A percentile compares a stretch with the other conserved stretches of the same genome.
phyloP scores from a whole-genome alignment of 257 asterid genomes.

The Handroanthus guayacan region DNA sequence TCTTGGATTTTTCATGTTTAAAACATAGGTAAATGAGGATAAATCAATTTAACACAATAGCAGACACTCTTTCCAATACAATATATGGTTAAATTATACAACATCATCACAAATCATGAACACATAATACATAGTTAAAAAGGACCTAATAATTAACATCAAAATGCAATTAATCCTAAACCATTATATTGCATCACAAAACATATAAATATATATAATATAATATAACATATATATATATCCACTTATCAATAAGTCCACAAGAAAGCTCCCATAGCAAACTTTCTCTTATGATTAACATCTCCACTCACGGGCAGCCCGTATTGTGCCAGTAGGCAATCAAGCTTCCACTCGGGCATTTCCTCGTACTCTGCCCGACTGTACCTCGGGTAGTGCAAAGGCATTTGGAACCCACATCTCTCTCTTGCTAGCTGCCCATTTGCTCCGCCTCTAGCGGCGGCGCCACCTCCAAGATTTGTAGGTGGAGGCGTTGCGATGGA shows the following conservation, averaged over 20 bases:
- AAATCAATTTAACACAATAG: too few relatives aligned
- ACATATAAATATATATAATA: background rate
- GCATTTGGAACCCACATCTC: slow-evolving; percentile 66
- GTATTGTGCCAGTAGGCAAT: slow-evolving; percentile 54
- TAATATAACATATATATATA: too few relatives aligned
- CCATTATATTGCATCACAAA: background rate
- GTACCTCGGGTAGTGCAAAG: slow-evolving; percentile 76
- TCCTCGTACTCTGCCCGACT: slow-evolving; percentile 56
- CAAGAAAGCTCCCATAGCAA: slow-evolving; percentile 79
- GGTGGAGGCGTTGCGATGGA: slow-evolving; percentile 48
- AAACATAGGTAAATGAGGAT: too few relatives aligned
- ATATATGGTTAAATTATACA: background rate
- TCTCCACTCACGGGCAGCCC: slow-evolving; percentile 61
- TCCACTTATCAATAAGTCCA: slow-evolving; percentile 44
- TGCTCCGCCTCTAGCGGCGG: background rate
- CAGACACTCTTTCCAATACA: background rate
- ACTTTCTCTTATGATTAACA: slow-evolving; percentile 60
- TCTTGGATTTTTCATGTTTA: too few relatives aligned
- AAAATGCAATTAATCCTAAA: background rate
- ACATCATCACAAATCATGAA: background rate
- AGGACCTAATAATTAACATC: background rate
- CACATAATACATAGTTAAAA: background rate
- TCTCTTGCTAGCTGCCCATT: slow-evolving; percentile 39
- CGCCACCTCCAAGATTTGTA: slow-evolving; percentile 28
- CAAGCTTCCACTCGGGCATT: slow-evolving; percentile 76